Conservation (phyloP, 805 yeast genomes). For the Lipomyces oligophaga region DNA sequence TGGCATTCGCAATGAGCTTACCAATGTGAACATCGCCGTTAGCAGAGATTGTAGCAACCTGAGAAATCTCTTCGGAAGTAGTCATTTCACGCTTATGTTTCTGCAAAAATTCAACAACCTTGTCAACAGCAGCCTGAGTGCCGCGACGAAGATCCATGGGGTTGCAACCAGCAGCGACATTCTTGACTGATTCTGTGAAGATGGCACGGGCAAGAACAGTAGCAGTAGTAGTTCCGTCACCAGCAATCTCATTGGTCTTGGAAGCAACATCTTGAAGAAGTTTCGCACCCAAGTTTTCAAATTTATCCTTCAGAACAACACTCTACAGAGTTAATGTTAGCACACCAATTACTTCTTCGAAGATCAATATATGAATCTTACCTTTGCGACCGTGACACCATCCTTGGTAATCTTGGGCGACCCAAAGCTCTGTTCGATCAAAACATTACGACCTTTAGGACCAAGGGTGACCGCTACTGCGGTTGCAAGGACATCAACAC, state of each 20-base stretch:
- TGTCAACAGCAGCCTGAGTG: conserved; percentile 93
- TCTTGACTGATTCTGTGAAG: conserved; percentile 90
- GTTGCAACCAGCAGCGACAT: conserved; percentile 98
- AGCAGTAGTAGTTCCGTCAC: conserved; percentile 98
- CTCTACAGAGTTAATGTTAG: conserved; percentile 4
- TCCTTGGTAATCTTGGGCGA: conserved; percentile 98
- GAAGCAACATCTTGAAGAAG: conserved; percentile 94
- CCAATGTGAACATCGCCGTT: conserved; percentile 95
- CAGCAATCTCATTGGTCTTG: conserved; percentile 95
- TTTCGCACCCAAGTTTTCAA: conserved; percentile 90
- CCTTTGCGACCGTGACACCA: conserved; percentile 93
- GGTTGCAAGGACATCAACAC: conserved; percentile 91
- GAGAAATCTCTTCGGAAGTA: conserved; percentile 91
- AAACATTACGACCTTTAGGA: conserved; percentile 95
- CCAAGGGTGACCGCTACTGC: conserved; percentile 97
- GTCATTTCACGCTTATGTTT: conserved; percentile 88
- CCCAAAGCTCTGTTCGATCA: conserved; percentile 94
- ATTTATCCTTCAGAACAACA: conserved; percentile 74
- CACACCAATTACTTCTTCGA: not conserved
- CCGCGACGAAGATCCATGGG: conserved; percentile 98
- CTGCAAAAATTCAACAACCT: conserved; percentile 80
- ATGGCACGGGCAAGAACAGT: conserved; percentile 94
- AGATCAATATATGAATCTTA: not conserved
- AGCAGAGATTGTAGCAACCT: conserved; percentile 96
- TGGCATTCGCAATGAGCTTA: conserved; percentile 83